Evolutionary conservation across 2,329 filamentous ascomycete genomes (phyloP).

Genomic region (Pseudodiploospora longispora): DNA sequence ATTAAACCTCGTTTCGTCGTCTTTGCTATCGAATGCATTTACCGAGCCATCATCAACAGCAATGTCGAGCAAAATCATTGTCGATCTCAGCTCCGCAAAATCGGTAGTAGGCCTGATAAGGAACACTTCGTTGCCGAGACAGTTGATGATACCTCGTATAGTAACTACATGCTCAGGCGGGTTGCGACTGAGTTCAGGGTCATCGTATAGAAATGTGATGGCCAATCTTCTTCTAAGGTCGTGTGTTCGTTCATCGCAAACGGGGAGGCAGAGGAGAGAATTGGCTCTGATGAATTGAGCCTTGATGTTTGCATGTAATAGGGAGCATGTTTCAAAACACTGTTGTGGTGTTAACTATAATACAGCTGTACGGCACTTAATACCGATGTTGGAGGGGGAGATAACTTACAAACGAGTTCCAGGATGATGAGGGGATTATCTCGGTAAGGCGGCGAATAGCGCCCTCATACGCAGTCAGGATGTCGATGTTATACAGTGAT

Average conservation of each 20-base stretch:
- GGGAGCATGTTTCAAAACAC: conserved; percentile 42
- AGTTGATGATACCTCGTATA: conserved; percentile 36
- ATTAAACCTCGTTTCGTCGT: conserved; percentile 52
- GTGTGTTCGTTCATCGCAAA: conserved; percentile 39
- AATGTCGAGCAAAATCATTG: conserved; percentile 62
- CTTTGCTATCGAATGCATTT: conserved; percentile 16
- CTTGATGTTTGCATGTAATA: conserved; percentile 37
- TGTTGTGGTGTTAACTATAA: conserved; percentile 16
- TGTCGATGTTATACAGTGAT: conserved; percentile 33
- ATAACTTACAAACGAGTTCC: conserved; percentile 36
- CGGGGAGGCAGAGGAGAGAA: conserved; percentile 51
- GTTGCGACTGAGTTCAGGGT: conserved; percentile 32
- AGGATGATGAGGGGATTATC: conserved; percentile 28
- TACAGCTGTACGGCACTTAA: neutral
- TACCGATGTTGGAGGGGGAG: conserved; percentile 4
- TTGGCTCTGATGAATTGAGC: conserved; percentile 46
- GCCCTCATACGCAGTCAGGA: conserved; percentile 32
- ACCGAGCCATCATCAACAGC: conserved; percentile 57
- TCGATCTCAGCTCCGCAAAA: conserved; percentile 59
- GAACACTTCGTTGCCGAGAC: conserved; percentile 42
- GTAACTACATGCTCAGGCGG: conserved; percentile 34
- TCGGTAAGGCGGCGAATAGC: conserved; percentile 36
- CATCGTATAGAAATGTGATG: conserved; percentile 51
- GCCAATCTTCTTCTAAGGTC: conserved; percentile 61
- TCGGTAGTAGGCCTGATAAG: conserved; percentile 48